These are phyloP conservation scores for Cajanus cajan DNA, from an alignment of 306 rosid genomes.

Conservation along the genomic window DNA sequence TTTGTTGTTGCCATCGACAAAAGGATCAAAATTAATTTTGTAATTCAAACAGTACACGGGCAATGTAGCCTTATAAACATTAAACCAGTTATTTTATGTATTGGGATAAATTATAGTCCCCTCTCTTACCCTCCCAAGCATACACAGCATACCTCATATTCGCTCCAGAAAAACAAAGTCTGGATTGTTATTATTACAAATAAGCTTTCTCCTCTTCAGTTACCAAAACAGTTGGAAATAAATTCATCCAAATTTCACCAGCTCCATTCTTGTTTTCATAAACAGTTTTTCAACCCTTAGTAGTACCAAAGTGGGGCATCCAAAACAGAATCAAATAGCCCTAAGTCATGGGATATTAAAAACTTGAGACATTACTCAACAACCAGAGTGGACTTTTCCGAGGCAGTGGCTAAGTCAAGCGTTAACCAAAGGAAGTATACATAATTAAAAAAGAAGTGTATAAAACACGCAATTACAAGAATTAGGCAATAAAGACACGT, in stretches of 20 bases:
- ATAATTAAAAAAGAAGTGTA: not conserved
- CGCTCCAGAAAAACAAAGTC: not conserved
- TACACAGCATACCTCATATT: not conserved
- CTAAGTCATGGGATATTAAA: not conserved
- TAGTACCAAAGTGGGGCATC: not conserved
- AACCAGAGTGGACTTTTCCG: not conserved
- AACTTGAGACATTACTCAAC: constrained; percentile 1
- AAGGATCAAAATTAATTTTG: not conserved
- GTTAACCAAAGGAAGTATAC: not conserved
- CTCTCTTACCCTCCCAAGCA: not conserved
- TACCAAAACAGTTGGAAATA: not conserved
- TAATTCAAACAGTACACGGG: not conserved
- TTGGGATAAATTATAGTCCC: not conserved
- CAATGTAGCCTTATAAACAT: not conserved
- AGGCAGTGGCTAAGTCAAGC: not conserved
- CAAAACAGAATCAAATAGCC: constrained; percentile 11
- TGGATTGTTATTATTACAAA: not conserved
- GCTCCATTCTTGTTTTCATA: not conserved
- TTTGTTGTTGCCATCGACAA: not conserved
- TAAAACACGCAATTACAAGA: constrained; percentile 18
- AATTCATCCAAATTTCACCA: not conserved
- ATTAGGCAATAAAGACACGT: not conserved
- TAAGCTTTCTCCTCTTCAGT: not conserved
- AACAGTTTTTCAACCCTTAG: not conserved
- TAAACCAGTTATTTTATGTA: not conserved